Evolutionary conservation across 805 yeast species (phyloP).

Genomic region (Yarrowia sp.): DNA sequence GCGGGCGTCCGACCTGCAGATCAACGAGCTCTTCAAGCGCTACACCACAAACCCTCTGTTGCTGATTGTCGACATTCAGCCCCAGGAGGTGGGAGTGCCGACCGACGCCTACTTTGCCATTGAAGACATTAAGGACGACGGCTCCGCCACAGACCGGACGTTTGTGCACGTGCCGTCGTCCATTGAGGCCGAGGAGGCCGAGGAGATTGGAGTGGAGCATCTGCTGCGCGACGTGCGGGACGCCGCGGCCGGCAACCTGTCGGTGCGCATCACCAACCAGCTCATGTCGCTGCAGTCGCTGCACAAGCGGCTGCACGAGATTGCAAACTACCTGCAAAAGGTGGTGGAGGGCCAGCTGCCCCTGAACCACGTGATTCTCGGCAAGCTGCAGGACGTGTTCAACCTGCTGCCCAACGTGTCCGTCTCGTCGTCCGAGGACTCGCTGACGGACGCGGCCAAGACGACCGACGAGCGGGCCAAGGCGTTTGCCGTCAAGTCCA

Average conservation of each 20-base stretch:
- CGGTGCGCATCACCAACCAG: conserved; percentile 83
- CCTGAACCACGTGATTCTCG: conserved; percentile 83
- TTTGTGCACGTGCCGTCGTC: conserved; percentile 89
- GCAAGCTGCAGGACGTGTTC: conserved; percentile 91
- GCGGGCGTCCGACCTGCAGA: conserved; percentile 80
- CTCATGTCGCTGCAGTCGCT: conserved; percentile 83
- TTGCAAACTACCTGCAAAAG: conserved; percentile 70
- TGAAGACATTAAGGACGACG: conserved; percentile 95
- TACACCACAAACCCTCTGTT: conserved; percentile 79
- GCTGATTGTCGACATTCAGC: conserved; percentile 87
- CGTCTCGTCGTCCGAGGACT: conserved; percentile 34
- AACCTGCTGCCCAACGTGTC: conserved; percentile 81
- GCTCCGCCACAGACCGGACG: conserved; percentile 86
- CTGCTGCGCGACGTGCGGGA: conserved; percentile 89
- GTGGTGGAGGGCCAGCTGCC: conserved; percentile 73
- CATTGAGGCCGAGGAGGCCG: conserved; percentile 98
- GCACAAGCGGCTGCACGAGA: conserved; percentile 71
- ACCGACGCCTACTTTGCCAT: conserved; percentile 92
- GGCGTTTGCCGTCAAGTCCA: conserved; percentile 88
- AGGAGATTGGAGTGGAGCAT: conserved; percentile 98
- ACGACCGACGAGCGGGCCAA: conserved; percentile 57
- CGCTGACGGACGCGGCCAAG: conserved; percentile 32
- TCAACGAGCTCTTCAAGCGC: conserved; percentile 82
- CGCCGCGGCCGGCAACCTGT: conserved; percentile 90
- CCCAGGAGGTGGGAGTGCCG: conserved; percentile 82